Evolutionary conservation across 176 grass and related monocot species (phyloP), one percentile per base, ranked within the genome.

Genomic region (Cenchrus americanus): DNA sequence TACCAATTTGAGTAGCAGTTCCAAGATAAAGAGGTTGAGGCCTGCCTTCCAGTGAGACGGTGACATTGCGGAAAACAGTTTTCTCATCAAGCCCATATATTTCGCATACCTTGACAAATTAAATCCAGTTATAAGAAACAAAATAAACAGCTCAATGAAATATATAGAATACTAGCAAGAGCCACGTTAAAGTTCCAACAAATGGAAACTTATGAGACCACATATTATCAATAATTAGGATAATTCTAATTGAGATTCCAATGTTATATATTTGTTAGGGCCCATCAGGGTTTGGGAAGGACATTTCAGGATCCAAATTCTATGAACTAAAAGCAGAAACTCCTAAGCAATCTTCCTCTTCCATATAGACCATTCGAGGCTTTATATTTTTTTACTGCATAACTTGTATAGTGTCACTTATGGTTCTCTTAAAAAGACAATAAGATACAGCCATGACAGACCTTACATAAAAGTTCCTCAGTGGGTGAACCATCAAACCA

Each of bases 1-100:
- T 79, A 88, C 96, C 96, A 80, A 98, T 95, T 88, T 98, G 96
- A 83, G 96, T 95, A 82, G 96, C 93, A 62, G 93, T 92, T 84
- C 91, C 96, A 80, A 98, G 91, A 86, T 93, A 93, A 32, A 98
- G 87, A 85, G 96, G 93, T 79, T 95, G 90, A 50, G 96, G 96
- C 63, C 91, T 94, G 69, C 88, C 77, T 91, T 88, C 93, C 74
- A 94, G 85, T 22, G 86, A 91, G 30, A 95, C 69, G 14, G 85
- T 98, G 63, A 98, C 91, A 80, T 98, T 93, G 53, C 96, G 87
- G 61, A 98, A 98, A 86, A 37, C 69, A 55, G 86, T 90, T 80
- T 83, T 84, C 72, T 95, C 91, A 64, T 95, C 93, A 77, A 95
- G 87, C 11, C 96, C 96, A 93, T 93, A 95, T 86, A 98, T 88